Base-by-base conservation (phyloP, 2,329 filamentous ascomycete genomes). In the Huntiella savannae region DNA sequence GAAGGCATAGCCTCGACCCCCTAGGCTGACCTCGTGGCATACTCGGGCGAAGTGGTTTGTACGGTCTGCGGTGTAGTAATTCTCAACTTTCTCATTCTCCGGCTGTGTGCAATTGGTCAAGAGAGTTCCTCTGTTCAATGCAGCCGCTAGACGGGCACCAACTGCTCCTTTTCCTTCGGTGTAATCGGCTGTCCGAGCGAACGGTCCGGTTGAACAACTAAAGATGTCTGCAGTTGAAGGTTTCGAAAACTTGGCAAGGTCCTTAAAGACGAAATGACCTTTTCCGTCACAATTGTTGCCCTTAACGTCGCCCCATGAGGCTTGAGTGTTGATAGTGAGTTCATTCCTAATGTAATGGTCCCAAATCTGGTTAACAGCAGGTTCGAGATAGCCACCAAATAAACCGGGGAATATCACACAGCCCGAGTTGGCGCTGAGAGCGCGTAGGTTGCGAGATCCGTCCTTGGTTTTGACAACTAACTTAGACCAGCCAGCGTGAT, bases 121-220 rank as follows among this genome's bases (percentile, higher is more conserved):
- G 50, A 91, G 60, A 8, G 79, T 87, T 33, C 72, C 77, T 16
- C 83, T 70, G 60, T 87, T 85, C 55, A 88, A 73, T 1, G 79
- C 81, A 1, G 83, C 82, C 0, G 79, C 72, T 11, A 91, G 62
- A n/a, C 83, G 69, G 0, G 84, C 80, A 6, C 77, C 77, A 47
- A 87, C 71, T 36, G 77, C 76, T 50, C 73, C 70, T 56, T 69
- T 66, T 55, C 67, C 60, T 43, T 62, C 62, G 2, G 60, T 55
- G 46, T 66, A 63, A 34, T 59, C 60, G 4, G 62, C 54, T 42
- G 62, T 62, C 36, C 54, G 59, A 2, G 61, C 66, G 59, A 79
- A 79, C 1, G 75, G 70, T 0, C 75, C 75, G n/a, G 61, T 62
- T 57, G 60, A 65, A 60, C 69, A 73, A 43, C 62, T 63, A 53